A percentile compares a stretch with the other conserved stretches of the same genome.
Evolutionary conservation across 148 eudicot species (phyloP).

Genomic region (Chenopodium berlandieri): DNA sequence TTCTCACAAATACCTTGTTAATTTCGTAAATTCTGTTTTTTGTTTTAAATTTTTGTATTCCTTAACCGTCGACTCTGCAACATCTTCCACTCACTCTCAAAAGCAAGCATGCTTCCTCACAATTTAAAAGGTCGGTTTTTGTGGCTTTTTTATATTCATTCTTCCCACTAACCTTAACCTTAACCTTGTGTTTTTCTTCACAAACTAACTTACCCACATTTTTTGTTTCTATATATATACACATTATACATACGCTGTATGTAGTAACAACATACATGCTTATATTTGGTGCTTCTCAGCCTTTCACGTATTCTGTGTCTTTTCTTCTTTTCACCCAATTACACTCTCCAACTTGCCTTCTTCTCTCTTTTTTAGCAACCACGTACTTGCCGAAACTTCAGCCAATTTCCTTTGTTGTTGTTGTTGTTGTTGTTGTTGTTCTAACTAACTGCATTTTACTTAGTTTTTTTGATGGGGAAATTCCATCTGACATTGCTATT

Average conservation of each 20-base stretch:
- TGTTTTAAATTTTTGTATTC: neutral
- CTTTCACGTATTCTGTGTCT: constrained; percentile 22
- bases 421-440: neutral
- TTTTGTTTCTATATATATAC: constrained; percentile 1
- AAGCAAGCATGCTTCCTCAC: constrained; percentile 30
- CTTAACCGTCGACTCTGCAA: constrained; percentile 28
- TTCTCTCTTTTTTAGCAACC: neutral
- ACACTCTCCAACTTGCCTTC: constrained; percentile 15
- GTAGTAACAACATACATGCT: too few species aligned
- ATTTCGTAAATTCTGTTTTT: neutral
- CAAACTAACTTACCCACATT: neutral
- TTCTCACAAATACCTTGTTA: neutral
- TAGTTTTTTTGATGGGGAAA: constrained; percentile 25
- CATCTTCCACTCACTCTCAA: constrained; percentile 35
- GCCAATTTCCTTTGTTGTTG: neutral
- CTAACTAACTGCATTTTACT: too few species aligned
- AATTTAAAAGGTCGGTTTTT: constrained; percentile 26
- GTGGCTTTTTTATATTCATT: constrained; percentile 28
- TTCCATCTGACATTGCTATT: constrained; percentile 18
- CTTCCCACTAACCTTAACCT: constrained; percentile 22
- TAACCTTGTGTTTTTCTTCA: neutral
- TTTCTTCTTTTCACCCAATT: constrained; percentile 22
- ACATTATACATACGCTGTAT: neutral
- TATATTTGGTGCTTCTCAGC: constrained; percentile 13
- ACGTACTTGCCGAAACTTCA: neutral